Conservation (phyloP, 495 filamentous ascomycete species). For the Chaetomium tenue region DNA sequence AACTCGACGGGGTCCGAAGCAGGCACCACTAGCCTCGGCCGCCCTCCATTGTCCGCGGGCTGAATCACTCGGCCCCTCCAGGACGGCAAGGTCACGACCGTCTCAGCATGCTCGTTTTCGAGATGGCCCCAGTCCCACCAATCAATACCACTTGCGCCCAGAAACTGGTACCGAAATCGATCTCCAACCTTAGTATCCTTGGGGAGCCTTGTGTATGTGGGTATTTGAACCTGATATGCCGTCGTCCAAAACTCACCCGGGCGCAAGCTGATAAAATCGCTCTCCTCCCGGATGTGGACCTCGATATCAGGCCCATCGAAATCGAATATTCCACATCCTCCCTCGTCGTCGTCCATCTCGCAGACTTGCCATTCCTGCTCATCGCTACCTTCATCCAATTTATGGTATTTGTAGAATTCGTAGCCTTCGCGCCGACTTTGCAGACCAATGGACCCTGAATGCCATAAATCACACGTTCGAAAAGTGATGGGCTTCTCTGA, state of each 20-base stretch:
- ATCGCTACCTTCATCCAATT: background rate
- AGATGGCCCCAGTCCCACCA: conserved; percentile 10
- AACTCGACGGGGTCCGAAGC: background rate
- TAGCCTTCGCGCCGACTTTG: background rate
- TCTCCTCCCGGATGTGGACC: background rate
- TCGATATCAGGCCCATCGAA: background rate
- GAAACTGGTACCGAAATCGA: background rate
- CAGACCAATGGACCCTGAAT: background rate
- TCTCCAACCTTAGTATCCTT: background rate
- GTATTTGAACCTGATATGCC: background rate
- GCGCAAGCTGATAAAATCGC: background rate
- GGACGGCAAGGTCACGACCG: background rate
- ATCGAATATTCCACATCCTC: background rate
- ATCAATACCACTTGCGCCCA: background rate
- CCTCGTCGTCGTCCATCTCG: background rate
- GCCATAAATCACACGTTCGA: background rate
- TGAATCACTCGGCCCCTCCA: background rate
- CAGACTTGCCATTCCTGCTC: background rate
- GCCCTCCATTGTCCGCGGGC: background rate
- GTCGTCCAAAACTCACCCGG: background rate
- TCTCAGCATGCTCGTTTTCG: conserved; percentile 3
- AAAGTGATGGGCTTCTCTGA: background rate
- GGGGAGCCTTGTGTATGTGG: background rate
- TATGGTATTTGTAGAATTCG: background rate
- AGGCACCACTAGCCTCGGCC: background rate